phyloP scores from a whole-genome alignment of 768 basidiomycete genomes.

The Trametes cingulata region DNA sequence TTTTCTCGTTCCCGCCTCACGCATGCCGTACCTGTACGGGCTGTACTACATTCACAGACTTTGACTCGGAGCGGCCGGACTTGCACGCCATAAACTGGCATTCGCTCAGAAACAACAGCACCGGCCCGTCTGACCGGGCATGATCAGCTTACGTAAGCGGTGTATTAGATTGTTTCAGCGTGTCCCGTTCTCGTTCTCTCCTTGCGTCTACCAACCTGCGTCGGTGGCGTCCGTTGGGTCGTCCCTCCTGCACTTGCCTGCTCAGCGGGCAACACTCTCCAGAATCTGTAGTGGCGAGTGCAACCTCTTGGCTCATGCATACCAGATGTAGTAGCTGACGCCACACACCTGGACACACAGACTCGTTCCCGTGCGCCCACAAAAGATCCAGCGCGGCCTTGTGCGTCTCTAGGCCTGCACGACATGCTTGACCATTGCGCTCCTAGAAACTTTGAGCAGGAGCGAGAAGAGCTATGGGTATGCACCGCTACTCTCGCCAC shows the following conservation, averaged over 20 bases:
- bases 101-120: neutral
- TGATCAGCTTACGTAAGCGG: neutral
- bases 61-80: too few species aligned
- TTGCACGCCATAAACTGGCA: too few species aligned
- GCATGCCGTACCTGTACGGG: too few species aligned
- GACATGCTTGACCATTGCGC: constrained; percentile 9
- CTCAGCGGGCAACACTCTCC: neutral
- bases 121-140: neutral
- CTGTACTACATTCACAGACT: too few species aligned
- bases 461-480: constrained; percentile 9
- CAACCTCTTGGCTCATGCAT: neutral
- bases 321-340: constrained; percentile 5
- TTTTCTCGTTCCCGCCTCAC: too few species aligned
- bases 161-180: neutral
- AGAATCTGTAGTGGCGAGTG: neutral
- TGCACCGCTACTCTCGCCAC: neutral
- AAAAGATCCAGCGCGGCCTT: neutral
- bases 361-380: constrained; percentile 8
- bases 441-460: constrained; percentile 6
- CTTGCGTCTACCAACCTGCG: neutral
- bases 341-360: constrained; percentile 12
- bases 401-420: neutral
- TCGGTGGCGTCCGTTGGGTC: neutral
- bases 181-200: neutral
- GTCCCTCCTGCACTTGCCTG: neutral